Evolutionary conservation across 345 rosid genomes (phyloP).

Genomic region (Pelargonium nanum): DNA sequence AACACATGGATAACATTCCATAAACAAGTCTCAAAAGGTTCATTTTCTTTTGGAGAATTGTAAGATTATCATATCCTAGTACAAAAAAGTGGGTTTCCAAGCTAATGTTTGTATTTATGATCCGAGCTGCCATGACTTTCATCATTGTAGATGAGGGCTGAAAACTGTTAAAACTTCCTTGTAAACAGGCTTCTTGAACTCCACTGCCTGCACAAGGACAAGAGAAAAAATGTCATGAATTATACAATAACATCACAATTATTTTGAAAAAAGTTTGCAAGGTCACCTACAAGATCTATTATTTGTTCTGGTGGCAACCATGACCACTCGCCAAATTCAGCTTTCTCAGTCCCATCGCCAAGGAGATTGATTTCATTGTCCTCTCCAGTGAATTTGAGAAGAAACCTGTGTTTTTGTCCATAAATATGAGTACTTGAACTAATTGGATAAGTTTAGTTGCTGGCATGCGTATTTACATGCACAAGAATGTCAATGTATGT

Average conservation of each 20-base stretch:
- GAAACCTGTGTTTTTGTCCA: slow-evolving; percentile 67
- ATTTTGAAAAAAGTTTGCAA: neutral
- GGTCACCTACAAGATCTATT: slow-evolving; percentile 41
- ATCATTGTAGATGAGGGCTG: slow-evolving; percentile 45
- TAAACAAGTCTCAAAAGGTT: neutral
- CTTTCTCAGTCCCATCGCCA: slow-evolving; percentile 83
- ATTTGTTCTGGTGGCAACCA: slow-evolving; percentile 72
- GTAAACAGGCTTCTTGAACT: slow-evolving; percentile 85
- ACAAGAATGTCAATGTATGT: no score
- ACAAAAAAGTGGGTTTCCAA: no score
- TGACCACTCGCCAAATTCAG: slow-evolving; percentile 83
- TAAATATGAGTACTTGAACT: neutral
- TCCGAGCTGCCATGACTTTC: no score
- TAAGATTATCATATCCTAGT: neutral
- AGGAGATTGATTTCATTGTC: slow-evolving; percentile 80
- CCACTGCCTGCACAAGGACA: slow-evolving; percentile 54
- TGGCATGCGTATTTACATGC: neutral
- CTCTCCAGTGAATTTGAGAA: slow-evolving; percentile 65
- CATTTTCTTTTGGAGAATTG: neutral
- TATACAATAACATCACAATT: no score
- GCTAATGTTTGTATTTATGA: no score
- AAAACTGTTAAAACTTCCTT: slow-evolving; percentile 58
- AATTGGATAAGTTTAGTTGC: neutral
- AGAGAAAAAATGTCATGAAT: neutral
- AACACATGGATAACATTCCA: neutral